Evolutionary conservation across 192 early-diverging fungal genomes (phyloP).

Genomic region (Entomortierella parvispora): DNA sequence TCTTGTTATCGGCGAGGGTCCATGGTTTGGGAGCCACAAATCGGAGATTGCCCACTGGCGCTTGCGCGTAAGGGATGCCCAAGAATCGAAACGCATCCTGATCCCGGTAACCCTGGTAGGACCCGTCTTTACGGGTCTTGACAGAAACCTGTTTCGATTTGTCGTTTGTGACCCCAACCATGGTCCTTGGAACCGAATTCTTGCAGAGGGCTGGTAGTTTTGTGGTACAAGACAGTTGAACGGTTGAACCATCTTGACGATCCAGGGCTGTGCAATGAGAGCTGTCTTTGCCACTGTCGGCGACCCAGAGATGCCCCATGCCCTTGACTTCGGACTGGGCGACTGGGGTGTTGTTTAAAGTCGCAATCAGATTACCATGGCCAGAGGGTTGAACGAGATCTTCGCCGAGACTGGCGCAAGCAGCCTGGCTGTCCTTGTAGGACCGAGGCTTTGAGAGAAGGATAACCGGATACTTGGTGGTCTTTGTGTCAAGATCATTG

Average conservation of each 20-base stretch:
- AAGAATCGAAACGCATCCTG: slow-evolving; percentile 34
- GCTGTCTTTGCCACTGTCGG: background rate
- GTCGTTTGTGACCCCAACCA: background rate
- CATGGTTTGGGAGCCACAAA: slow-evolving; percentile 16
- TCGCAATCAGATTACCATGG: background rate
- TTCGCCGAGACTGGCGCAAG: slow-evolving; percentile 17
- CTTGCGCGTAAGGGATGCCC: slow-evolving; percentile 40
- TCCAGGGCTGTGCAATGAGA: slow-evolving; percentile 10
- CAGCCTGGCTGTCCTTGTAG: background rate
- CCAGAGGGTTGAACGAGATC: background rate
- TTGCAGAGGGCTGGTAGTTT: slow-evolving; percentile 15
- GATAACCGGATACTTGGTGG: slow-evolving; percentile 23
- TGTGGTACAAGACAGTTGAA: background rate
- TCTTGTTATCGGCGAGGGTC: background rate
- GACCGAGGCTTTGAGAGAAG: slow-evolving; percentile 23
- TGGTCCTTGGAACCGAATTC: slow-evolving; percentile 3
- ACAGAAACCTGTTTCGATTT: slow-evolving; percentile 30
- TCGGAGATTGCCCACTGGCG: slow-evolving; percentile 24
- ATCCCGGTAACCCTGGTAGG: slow-evolving; percentile 39
- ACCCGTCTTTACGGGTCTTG: slow-evolving; percentile 4
- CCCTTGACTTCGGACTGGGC: slow-evolving; percentile 10
- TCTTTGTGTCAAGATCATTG: slow-evolving; percentile 17
- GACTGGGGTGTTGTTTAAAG: slow-evolving; percentile 17
- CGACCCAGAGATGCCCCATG: slow-evolving; percentile 3
- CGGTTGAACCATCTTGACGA: background rate